Percentiles rank a stretch among this genome's conserved stretches.
phyloP scores from a whole-genome alignment of 2,329 filamentous ascomycete species.

The Cordyceps sp. region DNA sequence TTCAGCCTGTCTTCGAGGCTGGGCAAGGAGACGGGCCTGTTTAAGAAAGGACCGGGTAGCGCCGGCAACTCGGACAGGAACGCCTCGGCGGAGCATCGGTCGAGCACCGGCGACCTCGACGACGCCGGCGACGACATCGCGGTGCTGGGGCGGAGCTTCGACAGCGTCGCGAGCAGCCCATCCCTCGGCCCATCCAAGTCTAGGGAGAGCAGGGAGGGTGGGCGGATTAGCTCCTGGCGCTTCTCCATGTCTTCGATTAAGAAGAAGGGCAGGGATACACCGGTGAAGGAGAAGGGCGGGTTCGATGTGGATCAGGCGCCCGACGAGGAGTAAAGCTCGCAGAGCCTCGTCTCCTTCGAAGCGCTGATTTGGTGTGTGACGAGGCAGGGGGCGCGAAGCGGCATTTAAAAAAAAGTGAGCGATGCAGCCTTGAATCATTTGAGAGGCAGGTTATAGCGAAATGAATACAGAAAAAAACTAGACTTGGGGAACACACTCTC shows the following conservation, averaged over 20 bases:
- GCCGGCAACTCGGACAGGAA: slow-evolving; percentile 41
- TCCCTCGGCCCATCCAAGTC: slow-evolving; percentile 34
- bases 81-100: slow-evolving; percentile 32
- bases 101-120: slow-evolving; percentile 40
- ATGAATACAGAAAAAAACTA: too few relatives aligned
- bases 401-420: too few relatives aligned
- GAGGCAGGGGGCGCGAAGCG: too few relatives aligned
- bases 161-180: slow-evolving; percentile 40
- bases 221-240: slow-evolving; percentile 31
- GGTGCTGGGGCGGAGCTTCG: slow-evolving; percentile 31
- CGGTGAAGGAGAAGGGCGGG: slow-evolving; percentile 30
- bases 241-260: slow-evolving; percentile 44
- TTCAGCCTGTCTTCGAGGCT: slow-evolving; percentile 43
- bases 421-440: too few relatives aligned
- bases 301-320: slow-evolving; percentile 28
- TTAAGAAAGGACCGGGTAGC: slow-evolving; percentile 43
- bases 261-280: slow-evolving; percentile 37
- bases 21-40: slow-evolving; percentile 35
- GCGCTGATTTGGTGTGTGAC: too few relatives aligned
- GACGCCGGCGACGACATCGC: slow-evolving; percentile 29
- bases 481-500: too few relatives aligned
- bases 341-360: too few relatives aligned
- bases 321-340: slow-evolving; percentile 12
- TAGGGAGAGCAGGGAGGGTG: slow-evolving; percentile 27
- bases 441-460: too few relatives aligned